Percentiles rank a stretch among this genome's conserved stretches.
Evolutionary conservation across 768 basidiomycete genomes (phyloP).

Genomic region (Suillus spraguei): DNA sequence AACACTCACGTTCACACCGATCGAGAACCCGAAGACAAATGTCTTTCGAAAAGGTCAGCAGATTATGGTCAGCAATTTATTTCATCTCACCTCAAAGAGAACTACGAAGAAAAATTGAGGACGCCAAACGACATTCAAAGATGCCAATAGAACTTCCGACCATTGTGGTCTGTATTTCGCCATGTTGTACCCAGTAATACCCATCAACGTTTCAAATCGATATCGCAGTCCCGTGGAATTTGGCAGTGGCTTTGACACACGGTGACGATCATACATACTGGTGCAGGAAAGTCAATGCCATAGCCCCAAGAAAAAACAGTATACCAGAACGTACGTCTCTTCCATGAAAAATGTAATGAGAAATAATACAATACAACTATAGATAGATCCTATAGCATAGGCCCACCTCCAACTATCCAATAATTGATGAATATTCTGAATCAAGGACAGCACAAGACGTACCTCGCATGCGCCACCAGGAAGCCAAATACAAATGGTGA

Average conservation of each 20-base stretch:
- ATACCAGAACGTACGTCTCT: constrained; percentile 42
- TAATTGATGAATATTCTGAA: background rate
- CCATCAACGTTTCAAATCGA: constrained; percentile 49
- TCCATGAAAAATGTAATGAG: constrained; percentile 50
- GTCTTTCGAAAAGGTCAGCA: constrained; percentile 28
- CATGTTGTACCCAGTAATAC: constrained; percentile 49
- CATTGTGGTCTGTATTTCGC: constrained; percentile 47
- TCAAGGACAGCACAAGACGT: constrained; percentile 2
- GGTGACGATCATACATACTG: constrained; percentile 50
- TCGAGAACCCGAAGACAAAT: constrained; percentile 50
- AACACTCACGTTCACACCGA: constrained; percentile 44
- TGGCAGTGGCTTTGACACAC: constrained; percentile 16
- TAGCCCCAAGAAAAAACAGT: background rate
- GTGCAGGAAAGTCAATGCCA: constrained; percentile 8
- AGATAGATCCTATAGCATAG: constrained; percentile 54
- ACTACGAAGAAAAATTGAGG: constrained; percentile 47
- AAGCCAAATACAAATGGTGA: constrained; percentile 35
- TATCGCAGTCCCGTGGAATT: constrained; percentile 36
- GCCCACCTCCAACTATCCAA: constrained; percentile 48
- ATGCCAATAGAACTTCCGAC: constrained; percentile 34
- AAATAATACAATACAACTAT: constrained; percentile 44
- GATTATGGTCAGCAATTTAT: background rate
- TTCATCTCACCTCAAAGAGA: constrained; percentile 38
- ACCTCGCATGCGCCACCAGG: constrained; percentile 29
- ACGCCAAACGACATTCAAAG: constrained; percentile 47